Evolutionary conservation across 805 yeast species (phyloP), one percentile per base, ranked within the genome.

Genomic region (Cyberlindnera japonica): DNA sequence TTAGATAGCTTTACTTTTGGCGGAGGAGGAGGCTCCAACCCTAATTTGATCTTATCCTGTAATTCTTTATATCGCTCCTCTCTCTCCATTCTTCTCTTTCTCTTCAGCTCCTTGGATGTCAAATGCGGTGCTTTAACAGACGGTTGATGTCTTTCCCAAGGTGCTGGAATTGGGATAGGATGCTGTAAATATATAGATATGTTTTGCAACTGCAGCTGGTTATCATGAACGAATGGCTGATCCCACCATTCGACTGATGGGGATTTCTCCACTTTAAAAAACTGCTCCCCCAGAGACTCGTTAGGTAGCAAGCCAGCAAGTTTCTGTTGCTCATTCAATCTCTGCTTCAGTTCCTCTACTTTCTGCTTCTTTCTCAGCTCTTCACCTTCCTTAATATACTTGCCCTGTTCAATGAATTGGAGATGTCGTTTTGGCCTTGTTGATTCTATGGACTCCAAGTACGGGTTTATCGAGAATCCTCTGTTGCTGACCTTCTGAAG

Each of bases 211-310:
- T 67, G 65, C 11, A 65, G 60, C 1, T 63, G 64, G 3, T 61
- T 59, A 20, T 65, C 66, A 11, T 49, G 51, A 2, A 83, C 49
- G 35, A 77, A 74, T 3, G 77, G 77, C 39, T 62, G 58, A 62
- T 91, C 96, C 97, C 97, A 91, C 96, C 96, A 88, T 59, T 89
- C 96, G 2, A 80, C 61, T 3, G 42, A 45, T 0, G 95, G 95
- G 1, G 90, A 89, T 15, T 44, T 54, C 0, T 54, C 57, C 0
- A 65, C 64, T 38, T 64, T 59, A 53, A 71, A 83, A 8, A 64
- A 57, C 15, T 76, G 73, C 53, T 87, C 96, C 4, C 81, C 82
- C 1, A 71, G 43, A 1, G 55, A 51, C 14, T 64, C 57, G 47
- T 83, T 79, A 0, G 90, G 77, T 6, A 69, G 60, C 6, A 57